A percentile compares a stretch with the other conserved stretches of the same genome.
Evolutionary conservation across 129 eudicot genomes (phyloP).

Genomic region (carrot (Daucus carota)): DH1_v3.0 NC_030387.2:34690501-34691000

Average conservation of each 20-base stretch:
- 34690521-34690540: slow-evolving; percentile 84
- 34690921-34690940: slow-evolving; percentile 48
- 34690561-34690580: slow-evolving; percentile 51
- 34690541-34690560: slow-evolving; percentile 95
- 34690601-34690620: slow-evolving; percentile 28
- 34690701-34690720: neutral
- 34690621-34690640: slow-evolving; percentile 21
- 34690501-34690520: slow-evolving; percentile 84
- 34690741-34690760: neutral
- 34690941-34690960: slow-evolving; percentile 44
- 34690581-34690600: slow-evolving; percentile 25
- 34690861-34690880: slow-evolving; percentile 24
- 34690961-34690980: slow-evolving; percentile 41
- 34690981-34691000: slow-evolving; percentile 34
- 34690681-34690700: slow-evolving; percentile 13
- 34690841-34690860: slow-evolving; percentile 47
- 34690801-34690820: slow-evolving; percentile 20
- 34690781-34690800: neutral
- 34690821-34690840: slow-evolving; percentile 50
- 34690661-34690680: slow-evolving; percentile 7
- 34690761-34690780: slow-evolving; percentile 19
- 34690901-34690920: slow-evolving; percentile 81
- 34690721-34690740: slow-evolving; percentile 34
- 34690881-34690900: slow-evolving; percentile 61
- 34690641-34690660: slow-evolving; percentile 23